These are phyloP conservation scores for Blechomonas ayalai DNA, from an alignment of 208 protist species.

Conservation along the genomic window DNA sequence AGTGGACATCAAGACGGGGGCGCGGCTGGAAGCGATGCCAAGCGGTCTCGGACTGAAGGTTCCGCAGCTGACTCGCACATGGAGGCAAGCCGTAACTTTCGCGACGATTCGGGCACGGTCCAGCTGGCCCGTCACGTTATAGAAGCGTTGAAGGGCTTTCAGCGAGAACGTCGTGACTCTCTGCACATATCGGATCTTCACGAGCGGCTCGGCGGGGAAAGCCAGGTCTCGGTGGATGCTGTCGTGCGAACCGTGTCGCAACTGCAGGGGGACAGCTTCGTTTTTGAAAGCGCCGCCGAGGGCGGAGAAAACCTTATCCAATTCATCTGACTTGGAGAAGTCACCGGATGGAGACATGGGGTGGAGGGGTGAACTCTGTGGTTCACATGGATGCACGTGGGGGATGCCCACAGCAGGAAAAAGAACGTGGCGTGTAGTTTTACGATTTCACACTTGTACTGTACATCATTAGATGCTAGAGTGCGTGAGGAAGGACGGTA, in stretches of 20 bases:
- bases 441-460: too few species aligned
- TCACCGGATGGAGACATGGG: too few species aligned
- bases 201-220: slow-evolving; percentile 20
- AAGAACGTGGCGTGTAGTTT: too few species aligned
- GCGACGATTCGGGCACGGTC: slow-evolving; percentile 5
- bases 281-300: slow-evolving; percentile 43
- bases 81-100: slow-evolving; percentile 2
- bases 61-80: not conserved
- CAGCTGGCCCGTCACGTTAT: slow-evolving; percentile 26
- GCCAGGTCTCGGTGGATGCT: slow-evolving; percentile 12
- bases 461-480: too few species aligned
- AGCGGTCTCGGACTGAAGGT: slow-evolving; percentile 7
- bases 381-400: too few species aligned
- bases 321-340: slow-evolving; percentile 67
- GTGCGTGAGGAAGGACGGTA: too few species aligned
- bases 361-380: too few species aligned
- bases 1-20: slow-evolving; percentile 13
- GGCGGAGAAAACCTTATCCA: slow-evolving; percentile 57
- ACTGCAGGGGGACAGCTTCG: slow-evolving; percentile 65
- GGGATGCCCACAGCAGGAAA: too few species aligned
- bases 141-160: slow-evolving; percentile 43
- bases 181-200: slow-evolving; percentile 49
- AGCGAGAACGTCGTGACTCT: slow-evolving; percentile 50
- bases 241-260: slow-evolving; percentile 35
- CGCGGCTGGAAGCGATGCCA: slow-evolving; percentile 2